Percentiles rank a stretch among this genome's conserved stretches.
phyloP scores from a whole-genome alignment of 768 basidiomycete species.

The Russula sp. region DNA sequence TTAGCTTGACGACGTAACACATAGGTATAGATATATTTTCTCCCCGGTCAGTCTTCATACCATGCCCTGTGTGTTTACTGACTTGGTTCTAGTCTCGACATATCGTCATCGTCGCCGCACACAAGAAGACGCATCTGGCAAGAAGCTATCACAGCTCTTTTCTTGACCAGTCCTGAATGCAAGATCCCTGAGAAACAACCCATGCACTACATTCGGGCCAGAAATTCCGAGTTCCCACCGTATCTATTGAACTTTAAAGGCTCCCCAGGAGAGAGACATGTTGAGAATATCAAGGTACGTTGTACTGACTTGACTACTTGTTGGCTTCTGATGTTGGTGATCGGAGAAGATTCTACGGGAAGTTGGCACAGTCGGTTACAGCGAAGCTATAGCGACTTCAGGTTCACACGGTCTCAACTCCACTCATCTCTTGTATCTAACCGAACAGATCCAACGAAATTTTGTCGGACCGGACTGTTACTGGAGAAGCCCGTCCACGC shows the following conservation, averaged over 20 bases:
- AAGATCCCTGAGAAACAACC: slow-evolving; percentile 51
- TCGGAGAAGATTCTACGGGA: slow-evolving; percentile 60
- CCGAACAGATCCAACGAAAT: slow-evolving; percentile 47
- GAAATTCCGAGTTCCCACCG: slow-evolving; percentile 56
- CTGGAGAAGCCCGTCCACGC: slow-evolving; percentile 43
- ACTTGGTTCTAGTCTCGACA: slow-evolving; percentile 43
- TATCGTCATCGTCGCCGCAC: slow-evolving; percentile 52
- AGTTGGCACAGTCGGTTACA: slow-evolving; percentile 53
- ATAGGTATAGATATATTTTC: slow-evolving; percentile 77
- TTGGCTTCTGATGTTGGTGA: not conserved
- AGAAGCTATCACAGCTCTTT: slow-evolving; percentile 60
- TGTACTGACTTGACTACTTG: not conserved
- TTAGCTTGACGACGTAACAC: not conserved
- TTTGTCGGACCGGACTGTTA: slow-evolving; percentile 70
- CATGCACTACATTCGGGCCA: slow-evolving; percentile 55
- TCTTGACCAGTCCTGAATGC: slow-evolving; percentile 55
- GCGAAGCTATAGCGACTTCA: slow-evolving; percentile 42
- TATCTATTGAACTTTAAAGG: slow-evolving; percentile 62
- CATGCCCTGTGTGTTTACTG: not conserved
- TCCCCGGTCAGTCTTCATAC: slow-evolving; percentile 43
- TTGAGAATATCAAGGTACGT: slow-evolving; percentile 72
- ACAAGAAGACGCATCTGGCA: slow-evolving; percentile 72
- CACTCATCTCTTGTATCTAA: slow-evolving; percentile 41
- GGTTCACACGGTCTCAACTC: slow-evolving; percentile 44
- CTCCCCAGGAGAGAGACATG: slow-evolving; percentile 62